Evolutionary conservation across 2,329 filamentous ascomycete species (phyloP).

Genomic region (Thielaviopsis musarum): DNA sequence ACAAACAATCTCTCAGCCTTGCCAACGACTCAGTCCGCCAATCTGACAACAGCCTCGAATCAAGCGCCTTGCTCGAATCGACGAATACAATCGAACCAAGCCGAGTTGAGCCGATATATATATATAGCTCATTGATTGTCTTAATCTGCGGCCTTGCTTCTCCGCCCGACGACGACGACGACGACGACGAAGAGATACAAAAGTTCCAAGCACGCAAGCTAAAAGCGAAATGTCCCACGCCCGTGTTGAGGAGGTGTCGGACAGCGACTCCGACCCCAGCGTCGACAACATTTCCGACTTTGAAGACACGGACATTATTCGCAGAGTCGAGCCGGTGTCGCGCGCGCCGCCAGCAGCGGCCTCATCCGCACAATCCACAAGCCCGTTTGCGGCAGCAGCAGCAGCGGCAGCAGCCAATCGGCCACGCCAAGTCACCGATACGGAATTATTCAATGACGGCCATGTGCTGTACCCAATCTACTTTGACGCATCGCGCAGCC

Average conservation of each 20-base stretch:
- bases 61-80: not conserved
- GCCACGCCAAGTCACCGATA: slow-evolving; percentile 24
- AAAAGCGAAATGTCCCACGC: slow-evolving; percentile 54
- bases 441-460: slow-evolving; percentile 51
- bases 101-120: not conserved
- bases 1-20: not conserved
- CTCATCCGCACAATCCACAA: slow-evolving; percentile 7
- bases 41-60: not conserved
- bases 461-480: slow-evolving; percentile 91
- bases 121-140: not conserved
- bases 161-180: slow-evolving; percentile 9
- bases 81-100: not conserved
- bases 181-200: no score
- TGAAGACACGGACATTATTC: slow-evolving; percentile 38
- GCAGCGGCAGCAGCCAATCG: slow-evolving; percentile 15
- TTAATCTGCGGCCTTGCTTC: not conserved
- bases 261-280: slow-evolving; percentile 74
- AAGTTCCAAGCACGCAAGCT: slow-evolving; percentile 2
- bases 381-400: slow-evolving; percentile 18
- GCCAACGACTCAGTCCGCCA: not conserved
- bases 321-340: slow-evolving; percentile 14
- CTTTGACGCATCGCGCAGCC: slow-evolving; percentile 63
- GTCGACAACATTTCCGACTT: slow-evolving; percentile 66
- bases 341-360: slow-evolving; percentile 9
- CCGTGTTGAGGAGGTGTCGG: slow-evolving; percentile 81